These are phyloP conservation scores for Pestalotiopsis fici DNA, from an alignment of 2,329 filamentous ascomycete species.

Conservation along the genomic window DNA sequence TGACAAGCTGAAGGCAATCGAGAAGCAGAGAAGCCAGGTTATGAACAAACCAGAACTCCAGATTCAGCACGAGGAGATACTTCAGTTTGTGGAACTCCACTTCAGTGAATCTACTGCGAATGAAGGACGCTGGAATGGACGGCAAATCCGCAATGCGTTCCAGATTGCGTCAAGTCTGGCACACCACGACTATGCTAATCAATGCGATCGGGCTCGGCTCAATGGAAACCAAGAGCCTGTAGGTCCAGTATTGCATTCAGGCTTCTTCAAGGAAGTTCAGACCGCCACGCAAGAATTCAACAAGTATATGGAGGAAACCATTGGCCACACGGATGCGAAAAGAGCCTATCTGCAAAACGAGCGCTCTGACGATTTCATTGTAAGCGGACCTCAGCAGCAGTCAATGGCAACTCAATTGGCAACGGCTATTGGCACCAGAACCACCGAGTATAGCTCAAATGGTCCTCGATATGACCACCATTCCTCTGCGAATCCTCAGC, in stretches of 20 bases:
- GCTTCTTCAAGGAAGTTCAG: constrained; percentile 41
- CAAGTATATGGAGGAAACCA: constrained; percentile 37
- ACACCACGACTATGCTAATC: constrained; percentile 32
- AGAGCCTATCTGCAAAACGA: too few species aligned
- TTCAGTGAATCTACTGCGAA: constrained; percentile 30
- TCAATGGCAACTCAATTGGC: too few species aligned
- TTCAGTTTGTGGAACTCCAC: background rate
- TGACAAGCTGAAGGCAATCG: background rate
- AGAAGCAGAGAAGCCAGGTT: background rate
- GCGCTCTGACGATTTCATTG: too few species aligned
- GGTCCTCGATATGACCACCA: too few species aligned
- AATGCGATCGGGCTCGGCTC: constrained; percentile 28
- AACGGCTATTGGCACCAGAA: too few species aligned
- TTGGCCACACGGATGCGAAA: too few species aligned
- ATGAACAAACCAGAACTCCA: background rate
- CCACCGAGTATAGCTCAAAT: too few species aligned
- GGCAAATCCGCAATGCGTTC: constrained; percentile 35
- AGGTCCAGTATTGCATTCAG: constrained; percentile 35
- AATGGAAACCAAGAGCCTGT: constrained; percentile 32
- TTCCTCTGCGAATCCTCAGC: too few species aligned
- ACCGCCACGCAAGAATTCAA: constrained; percentile 44
- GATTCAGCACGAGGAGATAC: background rate
- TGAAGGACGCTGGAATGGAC: constrained; percentile 31
- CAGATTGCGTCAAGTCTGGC: constrained; percentile 36
- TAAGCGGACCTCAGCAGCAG: too few species aligned